Conservation (phyloP, 129 eudicot species). For the Pulicaria dysenterica region DNA sequence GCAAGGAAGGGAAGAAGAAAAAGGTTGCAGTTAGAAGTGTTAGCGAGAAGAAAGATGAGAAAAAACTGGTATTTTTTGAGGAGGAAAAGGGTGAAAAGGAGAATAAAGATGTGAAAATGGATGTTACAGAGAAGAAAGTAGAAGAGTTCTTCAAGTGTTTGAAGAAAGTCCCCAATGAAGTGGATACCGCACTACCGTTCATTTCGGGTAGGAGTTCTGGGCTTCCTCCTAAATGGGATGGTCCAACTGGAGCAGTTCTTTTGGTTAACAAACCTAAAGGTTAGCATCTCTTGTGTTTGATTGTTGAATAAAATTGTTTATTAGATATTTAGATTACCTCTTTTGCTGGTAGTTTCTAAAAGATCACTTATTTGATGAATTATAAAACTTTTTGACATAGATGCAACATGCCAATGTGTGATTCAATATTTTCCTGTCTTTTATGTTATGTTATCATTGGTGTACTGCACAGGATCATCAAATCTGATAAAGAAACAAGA, state of each 20-base stretch:
- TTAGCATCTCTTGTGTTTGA: slow-evolving; percentile 20
- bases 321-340: neutral
- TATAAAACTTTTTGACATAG: neutral
- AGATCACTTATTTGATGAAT: slow-evolving; percentile 11
- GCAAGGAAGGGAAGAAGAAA: slow-evolving; percentile 22
- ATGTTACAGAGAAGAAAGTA: slow-evolving; percentile 87
- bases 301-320: neutral
- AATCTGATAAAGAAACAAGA: no score
- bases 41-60: neutral
- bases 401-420: neutral
- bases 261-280: slow-evolving; percentile 97
- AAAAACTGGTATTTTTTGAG: slow-evolving; percentile 1
- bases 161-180: slow-evolving; percentile 82
- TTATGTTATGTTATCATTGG: neutral
- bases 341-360: neutral
- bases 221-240: slow-evolving; percentile 91
- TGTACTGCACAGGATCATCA: no score
- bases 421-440: neutral
- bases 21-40: neutral
- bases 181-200: slow-evolving; percentile 50
- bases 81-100: neutral
- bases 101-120: slow-evolving; percentile 48
- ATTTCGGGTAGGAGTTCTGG: slow-evolving; percentile 77
- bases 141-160: slow-evolving; percentile 94
- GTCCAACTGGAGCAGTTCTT: slow-evolving; percentile 72